Evolutionary conservation across 306 rosid species (phyloP), one percentile per base, ranked within the genome.

Genomic region (Prunus padus): DNA sequence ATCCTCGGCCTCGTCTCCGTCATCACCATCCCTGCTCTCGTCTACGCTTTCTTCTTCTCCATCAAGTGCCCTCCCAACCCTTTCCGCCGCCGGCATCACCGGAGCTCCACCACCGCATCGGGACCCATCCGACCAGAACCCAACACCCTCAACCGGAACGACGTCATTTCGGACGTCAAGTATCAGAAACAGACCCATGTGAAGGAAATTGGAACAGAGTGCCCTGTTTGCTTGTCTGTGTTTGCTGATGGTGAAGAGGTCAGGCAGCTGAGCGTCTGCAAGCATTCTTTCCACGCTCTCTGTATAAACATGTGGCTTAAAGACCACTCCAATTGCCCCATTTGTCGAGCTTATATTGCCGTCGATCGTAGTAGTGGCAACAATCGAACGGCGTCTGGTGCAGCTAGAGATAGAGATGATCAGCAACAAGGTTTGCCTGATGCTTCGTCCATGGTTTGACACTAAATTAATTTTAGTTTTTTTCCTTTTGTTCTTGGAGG

Each of bases 141-240:
- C 37, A 23, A 46, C 22, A 28, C 64, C 46, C 76, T 31, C 54
- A 14, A 12, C 40, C 56, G 8, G 0, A 37, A 63, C 0, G 89
- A 79, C 46, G 77, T 71, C 14, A 64, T 59, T 3, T 16, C 80
- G 19, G 89, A 77, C 2, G 60, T 81, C 2, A 88, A 83, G 82
- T 82, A 76, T 70, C 64, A 19, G 74, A 92, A 80, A 60, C 96
- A 90, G 0, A 11, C 40, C 14, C 89, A 81, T 65, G 47, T 69
- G 20, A 84, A 76, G 71, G 90, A 88, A 15, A 66, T 82, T 47
- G 88, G 89, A 22, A 82, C 77, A 45, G 95, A 90, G 88, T 93
- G 98, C 44, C 88, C 96, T 40, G 93, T 93, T n/a, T 93, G 98
- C 76, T 66, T 93, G 71, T 83, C 90, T 47, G 88, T 31, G 65